Percentiles rank a stretch among this genome's conserved stretches.
These are phyloP conservation scores for Rhizomucor pusillus DNA, from an alignment of 371 early-diverging fungal species.

Conservation along the genomic window DNA sequence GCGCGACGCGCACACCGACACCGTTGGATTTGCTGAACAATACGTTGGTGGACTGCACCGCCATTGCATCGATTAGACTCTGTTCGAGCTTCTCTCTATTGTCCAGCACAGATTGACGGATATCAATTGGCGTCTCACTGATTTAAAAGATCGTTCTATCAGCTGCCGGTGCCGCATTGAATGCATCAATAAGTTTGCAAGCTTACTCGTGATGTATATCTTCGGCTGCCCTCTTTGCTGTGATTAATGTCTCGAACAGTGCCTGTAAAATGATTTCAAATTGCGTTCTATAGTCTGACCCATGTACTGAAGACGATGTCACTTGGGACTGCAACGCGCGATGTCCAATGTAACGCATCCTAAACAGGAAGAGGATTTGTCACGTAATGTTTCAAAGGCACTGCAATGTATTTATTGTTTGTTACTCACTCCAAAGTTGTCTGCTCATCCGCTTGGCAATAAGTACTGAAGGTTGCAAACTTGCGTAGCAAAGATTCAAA, in stretches of 20 bases:
- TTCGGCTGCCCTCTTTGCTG: slow-evolving; percentile 2
- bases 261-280: slow-evolving; percentile 50
- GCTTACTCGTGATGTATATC: too few relatives aligned
- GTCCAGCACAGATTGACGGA: slow-evolving; percentile 12
- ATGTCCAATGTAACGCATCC: slow-evolving; percentile 53
- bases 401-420: not conserved
- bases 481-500: slow-evolving; percentile 45
- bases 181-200: too few relatives aligned
- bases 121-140: slow-evolving; percentile 12
- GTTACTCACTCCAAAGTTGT: slow-evolving; percentile 29
- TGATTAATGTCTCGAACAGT: slow-evolving; percentile 33
- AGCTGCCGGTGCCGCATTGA: slow-evolving; percentile 6
- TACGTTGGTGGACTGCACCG: slow-evolving; percentile 40
- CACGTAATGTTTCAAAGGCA: too few relatives aligned
- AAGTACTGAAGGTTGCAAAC: slow-evolving; percentile 52
- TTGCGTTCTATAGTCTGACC: slow-evolving; percentile 43
- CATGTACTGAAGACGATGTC: slow-evolving; percentile 50
- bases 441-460: slow-evolving; percentile 35
- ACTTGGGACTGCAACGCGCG: slow-evolving; percentile 44
- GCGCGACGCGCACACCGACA: slow-evolving; percentile 35
- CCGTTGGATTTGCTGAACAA: slow-evolving; percentile 51
- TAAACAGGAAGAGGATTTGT: slow-evolving; percentile 17
- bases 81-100: slow-evolving; percentile 15
- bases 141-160: not conserved
- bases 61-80: slow-evolving; percentile 30